Evolutionary conservation across 768 basidiomycete genomes (phyloP), one percentile per base, ranked within the genome.

Genomic region (Suillus weaverae): DNA sequence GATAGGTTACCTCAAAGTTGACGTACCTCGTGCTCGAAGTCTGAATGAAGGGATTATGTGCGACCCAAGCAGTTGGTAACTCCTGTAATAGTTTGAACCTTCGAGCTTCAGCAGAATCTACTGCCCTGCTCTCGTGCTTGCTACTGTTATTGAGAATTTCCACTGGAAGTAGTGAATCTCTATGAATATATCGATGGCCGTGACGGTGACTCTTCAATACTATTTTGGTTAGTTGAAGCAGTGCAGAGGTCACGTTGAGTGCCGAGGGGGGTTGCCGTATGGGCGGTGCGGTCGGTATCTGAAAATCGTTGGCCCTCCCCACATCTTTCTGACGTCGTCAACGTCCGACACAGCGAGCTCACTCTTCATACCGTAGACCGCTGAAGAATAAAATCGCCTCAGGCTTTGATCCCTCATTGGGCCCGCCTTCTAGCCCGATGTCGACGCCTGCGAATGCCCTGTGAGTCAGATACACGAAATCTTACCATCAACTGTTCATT

Each of bases 281-380:
- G 30, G n/a, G 16, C 50, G 11, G 48, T 67, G 65, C 46, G 48
- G 64, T 63, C 76, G 76, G 75, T 65, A 70, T 76, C 64, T 77
- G 76, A 76, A 76, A 77, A 64, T 44, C 51, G 63, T 46, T 62
- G 48, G 39, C 59, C 46, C 38, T 61, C 30, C 56, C 41, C 36
- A 54, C 60, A 65, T 70, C 64, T 70, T 67, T 48, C 69, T 65
- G 57, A 66, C 53, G 61, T 50, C 61, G 62, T 20, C 73, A 66
- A 60, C 70, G 66, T 20, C 64, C 54, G 64, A 43, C 44, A 63
- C 13, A 38, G 33, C 62, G 63, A 30, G 54, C 26, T 14, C n/a
- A 39, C 26, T 30, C 16, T 36, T 39, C 16, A 57, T 41, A 41
- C 5, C 26, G 26, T 20, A 32, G 57, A 32, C 38, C 39, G 20